Percentiles rank a stretch among this genome's conserved stretches.
phyloP scores from a whole-genome alignment of 78 protist genomes.

The Dictyostelium capitatum region DNA sequence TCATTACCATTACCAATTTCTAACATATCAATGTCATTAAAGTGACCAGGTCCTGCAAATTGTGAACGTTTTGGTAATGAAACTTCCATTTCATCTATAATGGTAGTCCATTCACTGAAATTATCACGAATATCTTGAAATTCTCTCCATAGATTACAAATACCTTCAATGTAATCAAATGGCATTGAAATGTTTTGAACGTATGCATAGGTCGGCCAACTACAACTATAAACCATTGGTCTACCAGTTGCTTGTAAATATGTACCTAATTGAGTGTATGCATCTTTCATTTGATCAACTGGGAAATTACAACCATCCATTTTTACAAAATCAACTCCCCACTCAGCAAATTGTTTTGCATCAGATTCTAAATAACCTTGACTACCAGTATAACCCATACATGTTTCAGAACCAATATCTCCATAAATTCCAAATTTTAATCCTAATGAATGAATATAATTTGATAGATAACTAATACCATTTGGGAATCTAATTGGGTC shows the following conservation, averaged over 20 bases:
- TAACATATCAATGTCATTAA: slow-evolving; percentile 88
- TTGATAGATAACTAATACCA: slow-evolving; percentile 89
- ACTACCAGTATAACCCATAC: slow-evolving; percentile 85
- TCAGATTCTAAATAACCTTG: slow-evolving; percentile 66
- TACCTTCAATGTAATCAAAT: slow-evolving; percentile 42
- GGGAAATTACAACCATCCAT: slow-evolving; percentile 66
- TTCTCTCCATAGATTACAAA: slow-evolving; percentile 88
- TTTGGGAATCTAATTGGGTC: slow-evolving; percentile 89
- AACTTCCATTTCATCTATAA: slow-evolving; percentile 19
- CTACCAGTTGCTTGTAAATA: slow-evolving; percentile 73
- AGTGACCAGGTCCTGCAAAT: slow-evolving; percentile 83
- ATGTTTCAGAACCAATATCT: slow-evolving; percentile 85
- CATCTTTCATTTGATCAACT: slow-evolving; percentile 54
- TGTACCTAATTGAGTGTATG: neutral
- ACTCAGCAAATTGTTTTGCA: slow-evolving; percentile 55
- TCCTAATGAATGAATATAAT: slow-evolving; percentile 88
- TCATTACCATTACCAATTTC: slow-evolving; percentile 88
- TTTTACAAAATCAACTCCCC: slow-evolving; percentile 87
- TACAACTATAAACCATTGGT: slow-evolving; percentile 75
- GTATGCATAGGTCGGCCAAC: slow-evolving; percentile 65
- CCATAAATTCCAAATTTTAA: slow-evolving; percentile 92
- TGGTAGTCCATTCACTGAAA: slow-evolving; percentile 36
- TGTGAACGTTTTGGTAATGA: slow-evolving; percentile 6
- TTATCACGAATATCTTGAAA: slow-evolving; percentile 64
- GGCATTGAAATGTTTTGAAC: slow-evolving; percentile 2